phyloP scores from a whole-genome alignment of 495 filamentous ascomycete species.

The Annulohypoxylon bovei region DNA sequence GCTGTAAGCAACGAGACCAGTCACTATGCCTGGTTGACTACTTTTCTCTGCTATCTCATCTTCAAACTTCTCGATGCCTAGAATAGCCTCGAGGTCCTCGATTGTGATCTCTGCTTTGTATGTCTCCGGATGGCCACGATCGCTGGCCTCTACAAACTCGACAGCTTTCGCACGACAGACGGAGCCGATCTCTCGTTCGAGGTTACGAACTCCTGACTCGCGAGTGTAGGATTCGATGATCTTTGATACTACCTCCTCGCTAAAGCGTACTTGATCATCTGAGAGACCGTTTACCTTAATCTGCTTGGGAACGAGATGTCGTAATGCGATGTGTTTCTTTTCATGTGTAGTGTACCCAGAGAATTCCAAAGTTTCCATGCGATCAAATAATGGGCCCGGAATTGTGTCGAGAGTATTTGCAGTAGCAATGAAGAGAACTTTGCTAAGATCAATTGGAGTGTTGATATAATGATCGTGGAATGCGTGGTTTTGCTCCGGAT shows the following conservation, averaged over 20 bases:
- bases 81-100: constrained; percentile 85
- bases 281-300: constrained; percentile 79
- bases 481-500: constrained; percentile 95
- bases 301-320: constrained; percentile 95
- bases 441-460: constrained; percentile 94
- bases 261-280: constrained; percentile 75
- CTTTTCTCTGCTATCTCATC: constrained; percentile 94
- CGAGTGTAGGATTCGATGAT: constrained; percentile 96
- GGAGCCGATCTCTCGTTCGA: constrained; percentile 94
- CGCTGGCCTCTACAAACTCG: constrained; percentile 88
- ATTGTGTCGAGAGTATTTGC: constrained; percentile 97
- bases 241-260: constrained; percentile 87
- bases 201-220: constrained; percentile 95
- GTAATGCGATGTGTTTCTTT: constrained; percentile 93
- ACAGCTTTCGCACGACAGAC: constrained; percentile 97
- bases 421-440: constrained; percentile 98
- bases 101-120: constrained; percentile 81
- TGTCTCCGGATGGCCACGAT: constrained; percentile 70
- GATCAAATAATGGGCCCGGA: constrained; percentile 90
- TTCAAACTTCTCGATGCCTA: constrained; percentile 94
- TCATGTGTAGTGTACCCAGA: constrained; percentile 98
- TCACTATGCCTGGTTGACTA: constrained; percentile 91
- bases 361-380: constrained; percentile 94
- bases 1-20: constrained; percentile 95
- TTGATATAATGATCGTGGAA: constrained; percentile 98